A percentile compares a stretch with the other conserved stretches of the same genome.
phyloP scores from a whole-genome alignment of 495 filamentous ascomycete species.

The Penicillium cinerascens region DNA sequence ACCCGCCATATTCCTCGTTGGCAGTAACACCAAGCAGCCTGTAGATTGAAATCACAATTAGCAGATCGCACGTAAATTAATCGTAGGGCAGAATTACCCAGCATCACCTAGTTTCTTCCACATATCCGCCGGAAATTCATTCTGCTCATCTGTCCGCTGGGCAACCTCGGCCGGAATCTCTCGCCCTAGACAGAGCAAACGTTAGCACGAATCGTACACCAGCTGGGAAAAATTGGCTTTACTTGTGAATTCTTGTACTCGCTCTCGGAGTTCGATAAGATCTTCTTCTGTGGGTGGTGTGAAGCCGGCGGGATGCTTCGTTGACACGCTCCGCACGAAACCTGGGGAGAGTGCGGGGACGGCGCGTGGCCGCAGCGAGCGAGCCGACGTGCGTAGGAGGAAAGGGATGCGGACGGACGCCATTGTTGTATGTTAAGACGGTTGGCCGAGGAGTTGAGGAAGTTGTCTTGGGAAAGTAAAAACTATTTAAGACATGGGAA shows the following conservation, averaged over 20 bases:
- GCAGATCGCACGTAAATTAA: not conserved
- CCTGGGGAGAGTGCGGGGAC: conserved; percentile 33
- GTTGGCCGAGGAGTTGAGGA: not conserved
- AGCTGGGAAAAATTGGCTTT: not conserved
- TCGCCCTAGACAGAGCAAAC: conserved; percentile 30
- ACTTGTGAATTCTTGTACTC: conserved; percentile 89
- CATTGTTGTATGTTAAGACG: conserved; percentile 24
- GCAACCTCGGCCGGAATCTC: conserved; percentile 81
- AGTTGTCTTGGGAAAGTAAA: not conserved
- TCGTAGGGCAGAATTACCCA: conserved; percentile 40
- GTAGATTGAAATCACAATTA: not conserved
- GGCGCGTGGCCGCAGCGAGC: conserved; percentile 24
- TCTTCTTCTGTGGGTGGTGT: conserved; percentile 70
- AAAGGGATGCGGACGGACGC: conserved; percentile 26
- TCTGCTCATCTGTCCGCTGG: conserved; percentile 71
- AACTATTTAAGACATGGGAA: conserved; percentile 12
- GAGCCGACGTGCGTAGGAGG: conserved; percentile 31
- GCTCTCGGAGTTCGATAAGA: conserved; percentile 77
- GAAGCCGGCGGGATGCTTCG: conserved; percentile 87
- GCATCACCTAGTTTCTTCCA: conserved; percentile 92
- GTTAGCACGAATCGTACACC: not conserved
- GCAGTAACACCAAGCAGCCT: conserved; percentile 90
- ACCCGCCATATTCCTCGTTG: conserved; percentile 87
- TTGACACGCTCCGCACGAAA: conserved; percentile 42
- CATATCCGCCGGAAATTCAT: conserved; percentile 87